Conservation (phyloP, 2,329 filamentous ascomycete species). For the Pseudocercospora musae region DNA sequence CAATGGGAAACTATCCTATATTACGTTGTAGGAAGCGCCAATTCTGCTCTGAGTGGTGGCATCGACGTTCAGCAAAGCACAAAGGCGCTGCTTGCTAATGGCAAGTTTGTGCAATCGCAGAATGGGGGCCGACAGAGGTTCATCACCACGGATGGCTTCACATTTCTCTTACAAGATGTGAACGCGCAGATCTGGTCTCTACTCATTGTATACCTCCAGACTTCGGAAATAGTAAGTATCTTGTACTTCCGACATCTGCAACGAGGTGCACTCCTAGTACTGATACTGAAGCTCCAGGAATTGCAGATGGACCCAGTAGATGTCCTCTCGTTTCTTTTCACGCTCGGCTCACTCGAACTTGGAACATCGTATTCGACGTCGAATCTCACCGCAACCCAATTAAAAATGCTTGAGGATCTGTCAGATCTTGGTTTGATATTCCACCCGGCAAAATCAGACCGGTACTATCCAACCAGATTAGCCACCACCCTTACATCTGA, state of each 20-base stretch:
- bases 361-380: slow-evolving; percentile 86
- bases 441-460: slow-evolving; percentile 44
- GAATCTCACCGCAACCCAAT: slow-evolving; percentile 75
- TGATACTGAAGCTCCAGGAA: slow-evolving; percentile 27
- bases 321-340: slow-evolving; percentile 92
- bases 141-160: slow-evolving; percentile 92
- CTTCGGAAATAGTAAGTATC: slow-evolving; percentile 50
- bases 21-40: slow-evolving; percentile 80
- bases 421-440: slow-evolving; percentile 93
- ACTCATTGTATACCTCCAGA: slow-evolving; percentile 87
- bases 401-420: slow-evolving; percentile 84
- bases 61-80: slow-evolving; percentile 64
- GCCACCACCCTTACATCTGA: slow-evolving; percentile 86
- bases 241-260: neutral
- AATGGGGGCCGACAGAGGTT: slow-evolving; percentile 40
- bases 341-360: slow-evolving; percentile 87
- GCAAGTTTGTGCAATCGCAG: slow-evolving; percentile 67
- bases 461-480: slow-evolving; percentile 85
- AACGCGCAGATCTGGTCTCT: slow-evolving; percentile 98
- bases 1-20: slow-evolving; percentile 97
- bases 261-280: neutral
- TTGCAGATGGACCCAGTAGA: slow-evolving; percentile 83
- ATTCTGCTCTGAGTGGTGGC: slow-evolving; percentile 49
- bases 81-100: slow-evolving; percentile 76
- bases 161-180: slow-evolving; percentile 88